These are phyloP conservation scores for Exophiala oligosperma DNA, from an alignment of 2,329 filamentous ascomycete species.

Conservation along the genomic window DNA sequence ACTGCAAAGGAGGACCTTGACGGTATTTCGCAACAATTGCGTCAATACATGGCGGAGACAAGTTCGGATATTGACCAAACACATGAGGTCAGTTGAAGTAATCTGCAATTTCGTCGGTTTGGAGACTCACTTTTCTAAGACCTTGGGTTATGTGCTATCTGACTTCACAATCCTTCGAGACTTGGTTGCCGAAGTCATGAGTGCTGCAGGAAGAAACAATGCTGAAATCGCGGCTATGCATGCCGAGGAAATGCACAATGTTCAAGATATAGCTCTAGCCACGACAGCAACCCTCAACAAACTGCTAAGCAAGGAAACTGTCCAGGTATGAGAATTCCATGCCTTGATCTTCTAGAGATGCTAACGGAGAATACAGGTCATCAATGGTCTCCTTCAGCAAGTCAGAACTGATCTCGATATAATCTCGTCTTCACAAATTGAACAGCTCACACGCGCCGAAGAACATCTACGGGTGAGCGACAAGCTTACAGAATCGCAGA, in stretches of 20 bases:
- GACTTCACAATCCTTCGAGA: conserved; percentile 17
- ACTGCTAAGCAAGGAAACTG: conserved; percentile 7
- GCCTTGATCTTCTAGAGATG: neutral
- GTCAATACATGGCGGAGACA: conserved; percentile 10
- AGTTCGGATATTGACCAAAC: conserved; percentile 9
- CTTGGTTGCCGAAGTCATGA: conserved; percentile 6
- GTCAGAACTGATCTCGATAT: conserved; percentile 8
- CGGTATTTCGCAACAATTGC: conserved; percentile 9
- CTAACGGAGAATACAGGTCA: conserved; percentile 1
- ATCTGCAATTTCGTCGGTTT: neutral
- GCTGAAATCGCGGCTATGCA: conserved; percentile 18
- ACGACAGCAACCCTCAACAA: conserved; percentile 14
- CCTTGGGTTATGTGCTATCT: conserved; percentile 11
- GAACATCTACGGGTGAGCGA: conserved; percentile 15
- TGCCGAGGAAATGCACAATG: conserved; percentile 13
- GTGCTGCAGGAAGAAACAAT: conserved; percentile 8
- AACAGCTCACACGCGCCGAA: conserved; percentile 5
- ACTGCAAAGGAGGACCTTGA: conserved; percentile 16
- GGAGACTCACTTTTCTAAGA: conserved; percentile 3
- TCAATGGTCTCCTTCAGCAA: conserved; percentile 9
- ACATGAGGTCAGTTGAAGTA: conserved; percentile 10
- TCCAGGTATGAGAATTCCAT: conserved; percentile 2
- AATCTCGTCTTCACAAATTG: conserved; percentile 4
- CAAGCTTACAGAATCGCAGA: conserved; percentile 11
- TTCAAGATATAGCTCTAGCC: conserved; percentile 18